Conservation (phyloP, 2,329 filamentous ascomycete species). For the Aspergillus hiratsukae region DNA sequence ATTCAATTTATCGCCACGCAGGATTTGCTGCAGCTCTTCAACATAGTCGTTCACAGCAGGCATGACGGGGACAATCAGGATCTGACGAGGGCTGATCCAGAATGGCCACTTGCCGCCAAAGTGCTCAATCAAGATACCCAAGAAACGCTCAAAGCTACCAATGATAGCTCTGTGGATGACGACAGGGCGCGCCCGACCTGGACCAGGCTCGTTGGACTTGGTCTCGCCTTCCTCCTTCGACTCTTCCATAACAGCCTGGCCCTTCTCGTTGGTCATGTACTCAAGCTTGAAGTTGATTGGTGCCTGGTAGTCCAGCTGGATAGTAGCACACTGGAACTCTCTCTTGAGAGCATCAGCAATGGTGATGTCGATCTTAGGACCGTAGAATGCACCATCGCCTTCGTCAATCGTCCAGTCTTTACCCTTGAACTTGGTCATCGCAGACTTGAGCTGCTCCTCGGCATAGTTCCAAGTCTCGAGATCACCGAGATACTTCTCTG, state of each 20-base stretch:
- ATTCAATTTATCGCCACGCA: constrained; percentile 43
- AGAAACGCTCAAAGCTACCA: constrained; percentile 49
- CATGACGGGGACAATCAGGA: constrained; percentile 49
- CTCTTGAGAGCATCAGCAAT: constrained; percentile 82
- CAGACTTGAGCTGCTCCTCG: constrained; percentile 72
- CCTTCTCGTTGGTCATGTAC: constrained; percentile 69
- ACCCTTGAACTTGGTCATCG: constrained; percentile 72
- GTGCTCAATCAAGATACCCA: constrained; percentile 49
- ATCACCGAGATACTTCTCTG: constrained; percentile 83
- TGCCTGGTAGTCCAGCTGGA: constrained; percentile 88
- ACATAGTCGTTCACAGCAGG: constrained; percentile 47
- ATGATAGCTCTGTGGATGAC: constrained; percentile 51
- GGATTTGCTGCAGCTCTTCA: constrained; percentile 42
- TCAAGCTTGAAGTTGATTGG: constrained; percentile 82
- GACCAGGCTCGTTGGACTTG: constrained; percentile 32
- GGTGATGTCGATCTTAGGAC: constrained; percentile 96
- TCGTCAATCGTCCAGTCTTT: constrained; percentile 85
- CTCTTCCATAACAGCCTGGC: constrained; percentile 49
- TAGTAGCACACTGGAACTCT: constrained; percentile 86
- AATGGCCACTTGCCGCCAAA: constrained; percentile 52
- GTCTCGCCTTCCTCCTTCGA: constrained; percentile 38
- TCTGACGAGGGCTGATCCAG: constrained; percentile 49
- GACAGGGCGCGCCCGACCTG: constrained; percentile 46
- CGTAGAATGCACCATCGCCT: constrained; percentile 96
- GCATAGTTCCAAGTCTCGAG: constrained; percentile 85